Conservation (phyloP, 768 basidiomycete species). For the Tricholoma bakamatsutake region DNA sequence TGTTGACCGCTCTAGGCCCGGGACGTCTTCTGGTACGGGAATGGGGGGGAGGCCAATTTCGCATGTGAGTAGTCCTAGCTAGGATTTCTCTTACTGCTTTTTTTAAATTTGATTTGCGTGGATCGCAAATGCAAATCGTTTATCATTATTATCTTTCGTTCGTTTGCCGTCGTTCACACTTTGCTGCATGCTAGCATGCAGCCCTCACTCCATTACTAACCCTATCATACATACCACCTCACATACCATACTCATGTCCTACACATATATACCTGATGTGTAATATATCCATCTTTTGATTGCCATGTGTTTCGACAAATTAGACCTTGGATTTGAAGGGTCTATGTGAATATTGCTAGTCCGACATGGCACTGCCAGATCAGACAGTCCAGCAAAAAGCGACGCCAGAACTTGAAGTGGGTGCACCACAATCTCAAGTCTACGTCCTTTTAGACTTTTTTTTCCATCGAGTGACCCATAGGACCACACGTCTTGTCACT, state of each 20-base stretch:
- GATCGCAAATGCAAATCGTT: neutral
- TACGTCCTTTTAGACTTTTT: no score
- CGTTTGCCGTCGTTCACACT: neutral
- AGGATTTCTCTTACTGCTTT: neutral
- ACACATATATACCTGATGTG: neutral
- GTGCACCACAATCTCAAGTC: no score
- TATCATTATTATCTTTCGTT: neutral
- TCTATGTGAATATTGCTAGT: no score
- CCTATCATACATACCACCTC: neutral
- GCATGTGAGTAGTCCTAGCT: neutral
- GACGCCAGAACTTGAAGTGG: no score
- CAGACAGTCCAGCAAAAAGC: no score
- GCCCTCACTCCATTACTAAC: neutral
- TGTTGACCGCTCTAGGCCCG: neutral
- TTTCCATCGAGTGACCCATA: no score
- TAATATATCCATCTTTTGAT: neutral
- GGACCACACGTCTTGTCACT: no score
- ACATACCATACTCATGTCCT: neutral
- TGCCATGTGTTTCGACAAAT: neutral
- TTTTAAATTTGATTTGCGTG: neutral
- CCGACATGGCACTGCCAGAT: no score
- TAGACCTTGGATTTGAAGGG: neutral
- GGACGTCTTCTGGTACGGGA: neutral
- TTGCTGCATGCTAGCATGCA: neutral
- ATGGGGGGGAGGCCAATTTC: neutral